Conservation (phyloP, 1,284 basidiomycete species). For the Fistulinella cinereoalba region DNA sequence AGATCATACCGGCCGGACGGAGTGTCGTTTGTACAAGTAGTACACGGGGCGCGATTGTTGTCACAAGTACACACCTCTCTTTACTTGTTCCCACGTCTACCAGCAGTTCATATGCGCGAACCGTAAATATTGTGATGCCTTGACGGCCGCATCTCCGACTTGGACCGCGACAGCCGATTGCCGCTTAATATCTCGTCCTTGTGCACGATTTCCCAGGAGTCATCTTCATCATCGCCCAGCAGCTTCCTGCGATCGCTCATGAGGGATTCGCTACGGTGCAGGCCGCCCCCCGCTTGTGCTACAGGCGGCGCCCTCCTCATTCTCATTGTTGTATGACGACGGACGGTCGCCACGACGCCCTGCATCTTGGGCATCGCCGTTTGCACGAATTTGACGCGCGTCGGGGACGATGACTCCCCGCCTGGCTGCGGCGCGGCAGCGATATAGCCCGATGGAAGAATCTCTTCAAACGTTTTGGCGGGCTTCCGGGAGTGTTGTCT, state of each 20-base stretch:
- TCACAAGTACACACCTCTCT: too few relatives aligned
- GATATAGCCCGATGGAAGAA: conserved; percentile 45
- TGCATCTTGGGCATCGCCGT: conserved; percentile 40
- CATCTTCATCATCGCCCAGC: conserved; percentile 19
- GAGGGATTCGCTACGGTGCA: conserved; percentile 13
- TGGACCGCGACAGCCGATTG: conserved; percentile 20
- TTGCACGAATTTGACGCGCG: conserved; percentile 25
- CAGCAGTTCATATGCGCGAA: conserved; percentile 15
- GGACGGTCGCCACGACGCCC: conserved; percentile 29
- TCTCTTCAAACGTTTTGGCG: conserved; percentile 43
- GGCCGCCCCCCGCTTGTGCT: conserved; percentile 1
- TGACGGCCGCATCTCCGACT: conserved; percentile 27
- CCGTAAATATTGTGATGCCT: conserved; percentile 1
- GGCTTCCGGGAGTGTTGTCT: conserved; percentile 20
- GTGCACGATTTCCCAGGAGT: conserved; percentile 18
- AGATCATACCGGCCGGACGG: too few relatives aligned
- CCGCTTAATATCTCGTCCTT: conserved; percentile 10
- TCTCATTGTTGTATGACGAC: conserved; percentile 17
- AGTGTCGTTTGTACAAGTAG: too few relatives aligned
- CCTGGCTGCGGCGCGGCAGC: conserved; percentile 29
- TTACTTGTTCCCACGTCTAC: too few relatives aligned
- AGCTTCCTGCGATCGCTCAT: conserved; percentile 20
- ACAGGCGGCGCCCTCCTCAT: not conserved
- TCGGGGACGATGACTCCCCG: conserved; percentile 2
- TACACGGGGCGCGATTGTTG: too few relatives aligned